Percentiles rank a stretch among this genome's conserved stretches.
Conservation (phyloP, 2,329 filamentous ascomycete genomes). For the Ophiostoma sp. region DNA sequence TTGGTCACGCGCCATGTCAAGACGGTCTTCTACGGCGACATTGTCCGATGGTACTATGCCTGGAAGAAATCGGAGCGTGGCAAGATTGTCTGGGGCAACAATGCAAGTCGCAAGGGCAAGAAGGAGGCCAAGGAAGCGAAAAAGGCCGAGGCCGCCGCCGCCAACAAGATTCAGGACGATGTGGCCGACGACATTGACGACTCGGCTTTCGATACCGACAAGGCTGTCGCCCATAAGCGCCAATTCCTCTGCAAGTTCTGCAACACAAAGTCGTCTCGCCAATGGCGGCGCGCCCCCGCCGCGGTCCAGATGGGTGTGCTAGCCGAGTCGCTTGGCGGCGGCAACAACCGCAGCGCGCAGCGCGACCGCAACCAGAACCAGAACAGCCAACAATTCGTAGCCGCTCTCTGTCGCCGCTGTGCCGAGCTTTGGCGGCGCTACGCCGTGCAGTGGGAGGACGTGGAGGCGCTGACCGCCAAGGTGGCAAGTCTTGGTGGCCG, state of each 20-base stretch:
- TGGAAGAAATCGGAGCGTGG: slow-evolving; percentile 95
- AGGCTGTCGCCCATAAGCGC: slow-evolving; percentile 72
- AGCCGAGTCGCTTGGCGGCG: slow-evolving; percentile 57
- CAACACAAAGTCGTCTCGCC: slow-evolving; percentile 67
- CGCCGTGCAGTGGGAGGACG: slow-evolving; percentile 89
- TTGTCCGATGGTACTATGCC: slow-evolving; percentile 91
- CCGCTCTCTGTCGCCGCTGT: slow-evolving; percentile 84
- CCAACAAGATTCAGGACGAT: slow-evolving; percentile 76
- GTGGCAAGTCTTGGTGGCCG: slow-evolving; percentile 72
- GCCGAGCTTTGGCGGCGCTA: slow-evolving; percentile 94
- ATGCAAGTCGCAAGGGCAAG: slow-evolving; percentile 79
- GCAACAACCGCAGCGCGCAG: slow-evolving; percentile 56
- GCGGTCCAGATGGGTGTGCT: slow-evolving; percentile 41
- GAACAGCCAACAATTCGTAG: slow-evolving; percentile 52
- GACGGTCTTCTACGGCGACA: slow-evolving; percentile 68
- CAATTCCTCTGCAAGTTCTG: slow-evolving; percentile 95
- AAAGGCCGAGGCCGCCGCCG: slow-evolving; percentile 60
- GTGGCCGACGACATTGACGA: slow-evolving; percentile 90
- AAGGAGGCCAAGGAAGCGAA: slow-evolving; percentile 79
- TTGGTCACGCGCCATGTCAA: slow-evolving; percentile 80
- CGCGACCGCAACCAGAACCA: slow-evolving; percentile 65
- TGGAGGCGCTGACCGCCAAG: slow-evolving; percentile 87
- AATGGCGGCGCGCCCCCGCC: slow-evolving; percentile 86
- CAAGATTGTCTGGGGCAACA: slow-evolving; percentile 83
- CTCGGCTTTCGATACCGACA: slow-evolving; percentile 88